phyloP scores from a whole-genome alignment of 805 yeast genomes.

The Candida khao-thaluensis region DNA sequence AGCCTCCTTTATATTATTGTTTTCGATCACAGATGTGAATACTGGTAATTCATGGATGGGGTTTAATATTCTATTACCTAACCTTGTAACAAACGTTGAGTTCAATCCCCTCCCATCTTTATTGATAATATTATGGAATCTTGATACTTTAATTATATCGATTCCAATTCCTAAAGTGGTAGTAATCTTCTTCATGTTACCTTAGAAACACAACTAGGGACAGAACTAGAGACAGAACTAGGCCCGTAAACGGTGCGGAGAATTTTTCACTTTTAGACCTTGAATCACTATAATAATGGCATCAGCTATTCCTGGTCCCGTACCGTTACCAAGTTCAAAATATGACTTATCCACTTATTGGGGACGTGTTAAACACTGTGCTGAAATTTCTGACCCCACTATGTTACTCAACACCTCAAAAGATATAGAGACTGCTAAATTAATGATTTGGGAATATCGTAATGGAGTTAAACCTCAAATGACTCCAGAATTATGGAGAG shows the following conservation, averaged over 20 bases:
- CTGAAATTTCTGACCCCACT: slow-evolving; percentile 88
- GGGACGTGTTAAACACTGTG: slow-evolving; percentile 95
- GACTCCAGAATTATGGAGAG: slow-evolving; percentile 84
- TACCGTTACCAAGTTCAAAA: slow-evolving; percentile 74
- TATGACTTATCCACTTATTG: slow-evolving; percentile 80
- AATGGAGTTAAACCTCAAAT: slow-evolving; percentile 63
- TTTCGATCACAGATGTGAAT: slow-evolving; percentile 20
- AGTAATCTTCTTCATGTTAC: slow-evolving; percentile 9
- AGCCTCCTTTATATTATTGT: slow-evolving; percentile 22
- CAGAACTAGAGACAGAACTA: too few species aligned
- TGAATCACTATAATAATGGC: slow-evolving; percentile 64
- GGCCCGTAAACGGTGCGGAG: background rate
- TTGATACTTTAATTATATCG: slow-evolving; percentile 49
- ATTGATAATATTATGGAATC: slow-evolving; percentile 46
- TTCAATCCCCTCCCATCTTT: slow-evolving; percentile 25
- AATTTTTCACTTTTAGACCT: background rate
- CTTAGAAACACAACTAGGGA: too few species aligned
- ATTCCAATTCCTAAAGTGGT: slow-evolving; percentile 50
- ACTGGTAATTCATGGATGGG: slow-evolving; percentile 31
- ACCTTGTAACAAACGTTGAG: slow-evolving; percentile 21
- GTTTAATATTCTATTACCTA: slow-evolving; percentile 53
- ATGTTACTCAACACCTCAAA: slow-evolving; percentile 72
- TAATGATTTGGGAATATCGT: slow-evolving; percentile 66
- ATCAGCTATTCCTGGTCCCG: slow-evolving; percentile 80
- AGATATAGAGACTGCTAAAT: slow-evolving; percentile 64